phyloP scores from a whole-genome alignment of 768 basidiomycete species.

The Russula virescens region DNA sequence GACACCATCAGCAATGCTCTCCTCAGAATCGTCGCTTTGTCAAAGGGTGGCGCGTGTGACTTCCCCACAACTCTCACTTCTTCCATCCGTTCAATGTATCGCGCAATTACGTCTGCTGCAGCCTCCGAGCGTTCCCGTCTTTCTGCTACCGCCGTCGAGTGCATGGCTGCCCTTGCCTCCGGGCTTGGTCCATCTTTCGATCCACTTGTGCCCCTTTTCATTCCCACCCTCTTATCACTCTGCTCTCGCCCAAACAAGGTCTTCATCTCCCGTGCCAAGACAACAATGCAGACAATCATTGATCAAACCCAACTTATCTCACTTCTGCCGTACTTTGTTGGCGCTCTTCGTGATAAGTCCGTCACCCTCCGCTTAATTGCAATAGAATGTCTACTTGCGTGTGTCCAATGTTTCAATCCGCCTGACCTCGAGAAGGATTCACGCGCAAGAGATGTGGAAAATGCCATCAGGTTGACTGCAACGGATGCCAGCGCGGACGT shows the following conservation, averaged over 20 bases:
- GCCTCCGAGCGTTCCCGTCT: constrained; percentile 70
- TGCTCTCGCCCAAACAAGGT: constrained; percentile 78
- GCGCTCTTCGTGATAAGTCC: constrained; percentile 64
- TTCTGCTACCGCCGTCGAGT: constrained; percentile 60
- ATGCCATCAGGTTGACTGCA: constrained; percentile 57
- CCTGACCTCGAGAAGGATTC: constrained; percentile 70
- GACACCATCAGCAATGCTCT: constrained; percentile 55
- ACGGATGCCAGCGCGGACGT: constrained; percentile 74
- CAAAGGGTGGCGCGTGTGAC: constrained; percentile 48
- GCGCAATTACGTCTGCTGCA: constrained; percentile 53
- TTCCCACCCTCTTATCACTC: constrained; percentile 61
- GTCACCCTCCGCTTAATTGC: constrained; percentile 54
- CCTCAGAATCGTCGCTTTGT: constrained; percentile 41
- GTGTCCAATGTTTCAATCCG: constrained; percentile 71
- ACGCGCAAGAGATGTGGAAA: constrained; percentile 61
- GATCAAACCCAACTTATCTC: constrained; percentile 61
- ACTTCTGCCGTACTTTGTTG: constrained; percentile 55
- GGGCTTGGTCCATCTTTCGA: constrained; percentile 61
- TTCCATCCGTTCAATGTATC: constrained; percentile 45
- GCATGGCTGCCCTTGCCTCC: constrained; percentile 48
- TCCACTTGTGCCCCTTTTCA: constrained; percentile 54
- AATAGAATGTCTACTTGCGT: constrained; percentile 59
- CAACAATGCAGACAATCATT: constrained; percentile 54
- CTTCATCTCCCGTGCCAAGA: constrained; percentile 57
- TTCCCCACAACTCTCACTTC: constrained; percentile 46